phyloP scores from a whole-genome alignment of 495 filamentous ascomycete species.

The Lasiosphaeria ovina region DNA sequence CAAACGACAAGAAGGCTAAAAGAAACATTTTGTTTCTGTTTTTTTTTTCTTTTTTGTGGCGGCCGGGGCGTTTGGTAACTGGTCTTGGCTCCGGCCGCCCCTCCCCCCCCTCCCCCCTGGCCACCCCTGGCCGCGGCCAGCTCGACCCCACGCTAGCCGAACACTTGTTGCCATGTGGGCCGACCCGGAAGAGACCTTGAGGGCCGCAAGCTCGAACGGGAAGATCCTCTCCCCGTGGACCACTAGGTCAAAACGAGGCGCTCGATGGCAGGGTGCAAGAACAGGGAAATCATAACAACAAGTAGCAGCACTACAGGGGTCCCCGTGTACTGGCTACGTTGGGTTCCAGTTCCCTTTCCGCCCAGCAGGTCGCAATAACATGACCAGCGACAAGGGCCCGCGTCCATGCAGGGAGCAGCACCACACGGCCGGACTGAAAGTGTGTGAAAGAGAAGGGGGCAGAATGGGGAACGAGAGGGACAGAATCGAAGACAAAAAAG shows the following conservation, averaged over 20 bases:
- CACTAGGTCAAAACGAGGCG: constrained; percentile 10
- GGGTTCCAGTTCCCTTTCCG: constrained; percentile 21
- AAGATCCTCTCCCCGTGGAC: constrained; percentile 24
- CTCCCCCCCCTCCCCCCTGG: constrained; percentile 5
- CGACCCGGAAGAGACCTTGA: constrained; percentile 25
- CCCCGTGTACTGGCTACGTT: constrained; percentile 13
- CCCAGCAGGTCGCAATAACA: constrained; percentile 26
- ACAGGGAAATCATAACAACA: constrained; percentile 4
- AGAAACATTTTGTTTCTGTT: constrained; percentile 21
- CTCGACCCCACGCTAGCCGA: constrained; percentile 29
- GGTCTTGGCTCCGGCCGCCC: constrained; percentile 7
- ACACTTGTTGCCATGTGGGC: constrained; percentile 34
- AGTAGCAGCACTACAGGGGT: constrained; percentile 10
- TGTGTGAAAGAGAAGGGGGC: constrained; percentile 9
- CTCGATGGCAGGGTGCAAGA: constrained; percentile 16
- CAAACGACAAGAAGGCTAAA: constrained; percentile 15
- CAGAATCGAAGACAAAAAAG: constrained; percentile 4
- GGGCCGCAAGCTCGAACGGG: constrained; percentile 24
- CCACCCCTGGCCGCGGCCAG: constrained; percentile 25
- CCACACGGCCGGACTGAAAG: background rate
- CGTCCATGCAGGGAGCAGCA: constrained; percentile 25
- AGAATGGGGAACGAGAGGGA: constrained; percentile 4
- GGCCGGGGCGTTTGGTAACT: constrained; percentile 10
- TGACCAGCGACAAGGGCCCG: constrained; percentile 23
- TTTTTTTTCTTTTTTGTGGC: constrained; percentile 10